Evolutionary conservation across 2,329 filamentous ascomycete genomes (phyloP), one percentile per base, ranked within the genome.

Genomic region (Pseudopyricularia javanii): DNA sequence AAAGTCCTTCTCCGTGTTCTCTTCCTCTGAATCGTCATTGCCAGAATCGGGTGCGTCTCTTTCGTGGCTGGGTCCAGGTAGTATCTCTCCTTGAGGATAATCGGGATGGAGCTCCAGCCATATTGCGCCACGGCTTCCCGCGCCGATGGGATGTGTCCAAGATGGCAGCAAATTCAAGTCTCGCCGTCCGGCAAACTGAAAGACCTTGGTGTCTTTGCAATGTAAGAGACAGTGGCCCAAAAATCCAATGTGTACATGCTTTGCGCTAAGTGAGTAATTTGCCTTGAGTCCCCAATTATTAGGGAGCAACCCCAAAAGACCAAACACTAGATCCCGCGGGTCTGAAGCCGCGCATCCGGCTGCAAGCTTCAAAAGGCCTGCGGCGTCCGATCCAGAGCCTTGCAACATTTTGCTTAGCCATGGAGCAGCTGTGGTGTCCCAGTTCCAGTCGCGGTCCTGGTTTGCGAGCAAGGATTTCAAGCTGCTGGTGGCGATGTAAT

Each of bases 221-320:
- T 62, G 57, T 2, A 52, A 6, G 9, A 52, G 35, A 17, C 17
- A 47, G 40, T 52, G 50, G 3, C 6, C 40, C 11, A 47, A 12
- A 20, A 47, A 47, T 7, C 50, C 50, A 22, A 52, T 14, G 15
- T 22, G 32, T 15, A 34, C 11, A 12, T 47, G 26, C 2, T 17
- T 7, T 9, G 28, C 17, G 5, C 28, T 47, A 2, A 52, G 26
- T 3, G 51, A 52, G 17, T 52, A 52, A 30, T 52, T 30, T 1
- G 51, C 40, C 4, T 24, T 5, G 14, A 52, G 26, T 7, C n/a
- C 22, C 24, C 24, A 24, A 6, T 22, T 20, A 0, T 14, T 14
- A 3, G n/a, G 40, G 11, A 47, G 20, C 20, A 52, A 14, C 12
- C 30, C 30, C 2, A 52, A 7, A 11, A 52, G 30, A 20, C 51